These are phyloP conservation scores for Panus rudis DNA, from an alignment of 768 basidiomycete genomes.

Conservation along the genomic window DNA sequence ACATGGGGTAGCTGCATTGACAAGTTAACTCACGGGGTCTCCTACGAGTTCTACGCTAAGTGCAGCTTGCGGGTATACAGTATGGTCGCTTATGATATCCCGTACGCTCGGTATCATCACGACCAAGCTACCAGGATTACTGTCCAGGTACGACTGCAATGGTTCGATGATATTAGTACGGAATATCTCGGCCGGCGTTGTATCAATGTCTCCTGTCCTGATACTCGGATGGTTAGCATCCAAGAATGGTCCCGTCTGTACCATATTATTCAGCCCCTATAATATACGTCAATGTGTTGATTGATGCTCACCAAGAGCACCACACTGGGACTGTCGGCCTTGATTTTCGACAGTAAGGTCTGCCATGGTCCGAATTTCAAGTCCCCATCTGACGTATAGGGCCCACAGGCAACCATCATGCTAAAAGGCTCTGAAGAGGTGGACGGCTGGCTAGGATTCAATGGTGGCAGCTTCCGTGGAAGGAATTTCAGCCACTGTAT, in stretches of 20 bases:
- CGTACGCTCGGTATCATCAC: conserved; percentile 77
- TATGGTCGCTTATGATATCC: conserved; percentile 74
- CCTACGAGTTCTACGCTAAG: conserved; percentile 34
- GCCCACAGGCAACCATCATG: conserved; percentile 75
- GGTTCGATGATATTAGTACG: conserved; percentile 50
- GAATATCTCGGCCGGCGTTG: conserved; percentile 63
- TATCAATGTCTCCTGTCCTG: conserved; percentile 65
- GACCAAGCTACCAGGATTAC: conserved; percentile 62
- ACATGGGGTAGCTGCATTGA: not conserved
- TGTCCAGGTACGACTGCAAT: conserved; percentile 49
- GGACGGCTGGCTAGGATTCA: conserved; percentile 35
- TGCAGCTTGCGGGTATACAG: conserved; percentile 80
- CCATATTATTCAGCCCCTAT: not conserved
- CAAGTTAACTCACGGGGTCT: conserved; percentile 44
- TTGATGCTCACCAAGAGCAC: conserved; percentile 61
- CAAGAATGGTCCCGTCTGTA: conserved; percentile 87
- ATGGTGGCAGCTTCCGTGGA: conserved; percentile 53
- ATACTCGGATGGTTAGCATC: conserved; percentile 71
- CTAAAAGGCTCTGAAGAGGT: conserved; percentile 45
- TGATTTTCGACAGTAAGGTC: conserved; percentile 55
- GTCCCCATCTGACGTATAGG: conserved; percentile 77
- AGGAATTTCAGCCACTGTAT: not conserved
- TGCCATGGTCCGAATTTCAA: conserved; percentile 69
- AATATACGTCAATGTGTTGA: not conserved
- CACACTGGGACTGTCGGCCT: conserved; percentile 60